phyloP scores from a whole-genome alignment of 208 protist species.

The Porcisia deanei region DNA sequence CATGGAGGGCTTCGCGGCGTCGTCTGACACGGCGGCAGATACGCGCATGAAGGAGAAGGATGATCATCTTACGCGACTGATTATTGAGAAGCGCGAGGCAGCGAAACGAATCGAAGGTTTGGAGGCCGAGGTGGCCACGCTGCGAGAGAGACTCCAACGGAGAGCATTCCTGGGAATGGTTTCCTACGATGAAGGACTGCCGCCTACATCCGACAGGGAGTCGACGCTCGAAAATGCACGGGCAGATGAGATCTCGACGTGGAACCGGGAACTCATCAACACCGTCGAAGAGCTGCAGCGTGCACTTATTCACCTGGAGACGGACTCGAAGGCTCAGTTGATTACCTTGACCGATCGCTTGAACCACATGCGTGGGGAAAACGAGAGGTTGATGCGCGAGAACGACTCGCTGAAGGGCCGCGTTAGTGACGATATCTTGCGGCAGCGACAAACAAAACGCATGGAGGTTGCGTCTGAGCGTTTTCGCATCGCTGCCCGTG shows the following conservation, averaged over 20 bases:
- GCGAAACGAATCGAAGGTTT: slow-evolving; percentile 44
- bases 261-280: slow-evolving; percentile 69
- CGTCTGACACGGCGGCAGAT: slow-evolving; percentile 2
- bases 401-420: slow-evolving; percentile 75
- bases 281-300: slow-evolving; percentile 62
- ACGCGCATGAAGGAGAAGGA: slow-evolving; percentile 24
- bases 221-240: slow-evolving; percentile 19
- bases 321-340: slow-evolving; percentile 56
- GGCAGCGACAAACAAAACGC: slow-evolving; percentile 67
- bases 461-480: slow-evolving; percentile 74
- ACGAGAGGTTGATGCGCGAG: slow-evolving; percentile 38
- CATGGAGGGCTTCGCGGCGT: slow-evolving; percentile 8
- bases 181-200: neutral
- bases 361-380: slow-evolving; percentile 35
- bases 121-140: slow-evolving; percentile 32
- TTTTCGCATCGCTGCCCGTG: slow-evolving; percentile 44
- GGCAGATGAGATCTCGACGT: slow-evolving; percentile 44
- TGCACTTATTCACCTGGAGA: slow-evolving; percentile 52
- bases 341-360: slow-evolving; percentile 48
- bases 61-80: slow-evolving; percentile 39
- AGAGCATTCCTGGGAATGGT: slow-evolving; percentile 3
- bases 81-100: slow-evolving; percentile 38
- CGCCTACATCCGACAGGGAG: slow-evolving; percentile 1
- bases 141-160: slow-evolving; percentile 28
- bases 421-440: slow-evolving; percentile 75